Base-by-base conservation (phyloP, 179 eudicot species). In the Nepenthes alata region DNA sequence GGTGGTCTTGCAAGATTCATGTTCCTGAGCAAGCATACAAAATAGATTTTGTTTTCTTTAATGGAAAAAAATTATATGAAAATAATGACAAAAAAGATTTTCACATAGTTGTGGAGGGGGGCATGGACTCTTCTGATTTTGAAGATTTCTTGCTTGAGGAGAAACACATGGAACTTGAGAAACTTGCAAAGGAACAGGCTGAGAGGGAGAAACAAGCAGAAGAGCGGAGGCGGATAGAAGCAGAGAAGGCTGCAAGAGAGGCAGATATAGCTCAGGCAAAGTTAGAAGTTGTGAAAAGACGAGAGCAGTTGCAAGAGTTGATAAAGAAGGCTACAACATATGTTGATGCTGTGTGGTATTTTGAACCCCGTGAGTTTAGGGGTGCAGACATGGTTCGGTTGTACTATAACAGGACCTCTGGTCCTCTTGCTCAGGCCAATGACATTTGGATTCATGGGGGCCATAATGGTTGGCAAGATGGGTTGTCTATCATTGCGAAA, bases 381-480 rank as follows among this genome's bases (percentile, higher is more conserved):
- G 83, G 80, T 39, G 83, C 66, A 57, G 95, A 84, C 63, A 47
- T 59, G 76, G 88, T 91, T 65, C 78, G 74, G 51, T 71, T 94
- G 65, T 91, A 72, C 63, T 94, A 94, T 70, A 94, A 90, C 69
- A 82, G 59, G 77, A 80, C 76, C 60, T 71, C 85, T 49, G 86
- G 97, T 70, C 99, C 97, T 67, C 95, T 94, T 73, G 80, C 76
- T 67, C 77, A 81, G 58, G 89, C 95, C 53, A 75, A 78, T 47
- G 89, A 85, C 34, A 55, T 94, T 53, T 94, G 99, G 99, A 71
- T 94, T 70, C 99, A 87, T 59, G 99, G 97, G 68, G 97, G 99
- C 39, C 73, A 85, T 74, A 81, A 91, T 69, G 77, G 76, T 64
- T 94, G 99, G 99, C 70, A 71, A 62, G 74, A 84, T 68, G 99